A percentile compares a stretch with the other conserved stretches of the same genome.
phyloP scores from a whole-genome alignment of 805 yeast species.

The Yamadazyma philogaea region DNA sequence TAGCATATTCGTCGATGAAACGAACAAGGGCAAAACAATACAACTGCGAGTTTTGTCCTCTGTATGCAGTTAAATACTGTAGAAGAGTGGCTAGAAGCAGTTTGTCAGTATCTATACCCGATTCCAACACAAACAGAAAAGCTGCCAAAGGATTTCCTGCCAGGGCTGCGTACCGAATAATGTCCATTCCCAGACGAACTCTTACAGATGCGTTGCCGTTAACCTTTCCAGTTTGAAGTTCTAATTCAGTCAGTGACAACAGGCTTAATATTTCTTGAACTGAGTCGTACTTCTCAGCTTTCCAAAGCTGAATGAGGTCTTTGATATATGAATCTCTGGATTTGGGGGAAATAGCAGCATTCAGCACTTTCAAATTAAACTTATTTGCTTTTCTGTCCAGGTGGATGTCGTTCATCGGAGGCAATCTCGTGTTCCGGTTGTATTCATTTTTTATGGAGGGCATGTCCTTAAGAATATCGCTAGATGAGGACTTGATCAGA shows the following conservation, averaged over 20 bases:
- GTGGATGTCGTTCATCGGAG: too few species aligned
- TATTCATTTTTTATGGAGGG: background rate
- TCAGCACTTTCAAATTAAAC: background rate
- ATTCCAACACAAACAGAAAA: slow-evolving; percentile 16
- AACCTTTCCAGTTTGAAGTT: too few species aligned
- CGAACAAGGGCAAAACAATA: slow-evolving; percentile 15
- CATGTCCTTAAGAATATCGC: background rate
- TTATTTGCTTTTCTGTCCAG: too few species aligned
- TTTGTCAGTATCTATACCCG: background rate
- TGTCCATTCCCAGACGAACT: background rate
- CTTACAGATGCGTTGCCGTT: too few species aligned
- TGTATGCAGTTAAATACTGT: slow-evolving; percentile 13
- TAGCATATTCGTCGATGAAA: slow-evolving; percentile 6
- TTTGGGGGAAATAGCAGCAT: background rate
- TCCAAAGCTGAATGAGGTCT: background rate
- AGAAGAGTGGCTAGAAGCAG: slow-evolving; percentile 8
- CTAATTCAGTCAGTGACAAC: background rate
- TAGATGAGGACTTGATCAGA: background rate
- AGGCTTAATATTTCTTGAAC: too few species aligned
- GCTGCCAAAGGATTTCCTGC: slow-evolving; percentile 25
- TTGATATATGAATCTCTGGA: background rate
- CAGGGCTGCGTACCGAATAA: slow-evolving; percentile 13
- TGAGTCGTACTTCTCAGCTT: background rate
- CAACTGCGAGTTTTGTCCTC: slow-evolving; percentile 8
- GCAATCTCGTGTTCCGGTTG: too few species aligned